Conservation (phyloP, 1,284 basidiomycete genomes). For the Ceratorhiza oryzae-sativae region DNA sequence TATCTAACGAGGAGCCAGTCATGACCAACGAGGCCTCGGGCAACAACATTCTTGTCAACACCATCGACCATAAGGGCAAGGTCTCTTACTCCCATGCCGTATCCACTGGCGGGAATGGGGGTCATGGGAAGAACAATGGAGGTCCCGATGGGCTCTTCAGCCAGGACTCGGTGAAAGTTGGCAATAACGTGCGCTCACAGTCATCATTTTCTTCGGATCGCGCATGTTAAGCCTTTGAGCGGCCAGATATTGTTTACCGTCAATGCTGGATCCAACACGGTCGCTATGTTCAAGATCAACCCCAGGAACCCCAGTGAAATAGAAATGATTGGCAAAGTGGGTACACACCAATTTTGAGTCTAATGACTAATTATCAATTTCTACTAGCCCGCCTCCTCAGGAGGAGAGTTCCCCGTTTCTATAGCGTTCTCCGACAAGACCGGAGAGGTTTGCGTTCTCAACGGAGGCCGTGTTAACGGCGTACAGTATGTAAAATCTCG, state of each 20-base stretch:
- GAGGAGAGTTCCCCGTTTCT: conserved; percentile 60
- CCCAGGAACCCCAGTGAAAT: conserved; percentile 54
- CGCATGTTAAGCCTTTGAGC: too few species aligned
- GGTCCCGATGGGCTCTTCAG: conserved; percentile 56
- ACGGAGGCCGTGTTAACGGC: conserved; percentile 58
- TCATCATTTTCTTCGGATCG: not conserved
- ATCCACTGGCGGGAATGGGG: conserved; percentile 54
- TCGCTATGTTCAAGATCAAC: conserved; percentile 58
- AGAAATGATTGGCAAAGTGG: conserved; percentile 51
- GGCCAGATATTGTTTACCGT: conserved; percentile 54
- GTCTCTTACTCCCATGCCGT: conserved; percentile 52
- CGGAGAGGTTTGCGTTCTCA: conserved; percentile 55
- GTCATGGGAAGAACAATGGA: conserved; percentile 55
- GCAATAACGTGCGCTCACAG: conserved; percentile 44
- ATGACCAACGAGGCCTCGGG: conserved; percentile 52
- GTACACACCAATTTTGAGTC: conserved; percentile 51
- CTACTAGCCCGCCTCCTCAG: conserved; percentile 40
- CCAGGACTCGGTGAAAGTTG: conserved; percentile 58
- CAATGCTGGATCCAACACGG: conserved; percentile 59
- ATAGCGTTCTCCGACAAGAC: conserved; percentile 55
- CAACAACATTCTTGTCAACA: conserved; percentile 50
- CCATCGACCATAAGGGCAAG: conserved; percentile 48
- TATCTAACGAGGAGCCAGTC: conserved; percentile 45
- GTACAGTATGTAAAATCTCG: conserved; percentile 57
- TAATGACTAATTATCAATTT: not conserved